Conservation (phyloP, 179 eudicot genomes). For the Vitellaria paradoxa region DNA sequence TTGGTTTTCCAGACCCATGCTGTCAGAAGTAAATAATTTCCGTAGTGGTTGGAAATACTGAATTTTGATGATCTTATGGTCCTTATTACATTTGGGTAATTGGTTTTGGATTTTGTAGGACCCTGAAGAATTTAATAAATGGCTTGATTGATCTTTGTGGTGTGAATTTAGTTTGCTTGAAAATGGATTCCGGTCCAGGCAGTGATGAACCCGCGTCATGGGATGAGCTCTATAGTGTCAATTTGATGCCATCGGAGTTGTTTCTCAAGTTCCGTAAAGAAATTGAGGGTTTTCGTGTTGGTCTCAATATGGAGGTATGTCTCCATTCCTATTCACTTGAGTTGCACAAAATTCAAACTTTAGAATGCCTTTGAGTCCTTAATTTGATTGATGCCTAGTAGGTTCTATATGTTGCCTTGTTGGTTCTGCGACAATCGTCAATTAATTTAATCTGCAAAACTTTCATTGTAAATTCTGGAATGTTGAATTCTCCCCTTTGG, state of each 20-base stretch:
- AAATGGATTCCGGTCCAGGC: conserved; percentile 35
- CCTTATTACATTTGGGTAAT: background rate
- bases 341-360: background rate
- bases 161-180: conserved; percentile 22
- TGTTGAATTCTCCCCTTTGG: too few species aligned
- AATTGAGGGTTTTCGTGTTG: conserved; percentile 58
- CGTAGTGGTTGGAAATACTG: background rate
- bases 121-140: background rate
- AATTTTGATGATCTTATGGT: background rate
- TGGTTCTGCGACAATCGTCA: too few species aligned
- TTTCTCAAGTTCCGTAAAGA: conserved; percentile 81
- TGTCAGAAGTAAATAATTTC: background rate
- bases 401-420: too few species aligned
- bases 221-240: conserved; percentile 70
- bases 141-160: conserved; percentile 5
- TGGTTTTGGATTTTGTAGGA: background rate
- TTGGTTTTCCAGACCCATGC: background rate
- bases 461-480: background rate
- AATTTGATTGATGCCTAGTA: background rate
- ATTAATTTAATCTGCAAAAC: background rate
- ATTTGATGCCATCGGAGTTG: conserved; percentile 73
- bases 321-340: background rate
- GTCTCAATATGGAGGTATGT: conserved; percentile 74
- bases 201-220: conserved; percentile 60
- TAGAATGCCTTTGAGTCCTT: conserved; percentile 9